Evolutionary conservation across 208 protist species (phyloP).

Genomic region (Spongospora subterranea): DNA sequence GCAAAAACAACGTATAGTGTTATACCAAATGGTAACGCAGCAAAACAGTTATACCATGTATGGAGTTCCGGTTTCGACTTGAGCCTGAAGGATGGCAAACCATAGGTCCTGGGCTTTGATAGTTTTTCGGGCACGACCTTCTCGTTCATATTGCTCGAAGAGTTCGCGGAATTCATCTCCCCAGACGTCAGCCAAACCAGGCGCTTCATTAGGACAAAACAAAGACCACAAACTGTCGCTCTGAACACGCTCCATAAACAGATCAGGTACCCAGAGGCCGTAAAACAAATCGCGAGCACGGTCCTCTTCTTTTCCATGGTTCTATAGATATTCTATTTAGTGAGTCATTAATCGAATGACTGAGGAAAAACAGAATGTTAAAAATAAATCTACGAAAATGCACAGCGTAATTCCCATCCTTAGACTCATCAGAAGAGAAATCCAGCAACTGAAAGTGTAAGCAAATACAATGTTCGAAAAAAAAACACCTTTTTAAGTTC

Average conservation of each 20-base stretch:
- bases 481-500: conserved; percentile 26
- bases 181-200: conserved; percentile 91
- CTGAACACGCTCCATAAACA: conserved; percentile 99
- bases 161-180: conserved; percentile 92
- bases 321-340: too few relatives aligned
- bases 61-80: conserved; percentile 91
- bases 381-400: too few relatives aligned
- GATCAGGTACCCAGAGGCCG: conserved; percentile 96
- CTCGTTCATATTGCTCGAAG: conserved; percentile 89
- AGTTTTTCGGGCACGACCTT: conserved; percentile 82
- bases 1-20: too few relatives aligned
- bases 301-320: conserved; percentile 93
- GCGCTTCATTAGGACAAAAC: conserved; percentile 94
- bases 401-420: too few relatives aligned
- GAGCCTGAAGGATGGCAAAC: conserved; percentile 96
- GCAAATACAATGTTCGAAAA: background rate
- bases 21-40: too few relatives aligned
- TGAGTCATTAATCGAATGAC: too few relatives aligned
- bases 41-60: conserved; percentile 54
- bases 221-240: conserved; percentile 91
- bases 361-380: too few relatives aligned
- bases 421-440: too few relatives aligned
- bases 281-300: conserved; percentile 96
- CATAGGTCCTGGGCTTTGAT: conserved; percentile 96
- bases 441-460: background rate